Evolutionary conservation across 768 basidiomycete species (phyloP).

Genomic region (Pleurotus sapidus): DNA sequence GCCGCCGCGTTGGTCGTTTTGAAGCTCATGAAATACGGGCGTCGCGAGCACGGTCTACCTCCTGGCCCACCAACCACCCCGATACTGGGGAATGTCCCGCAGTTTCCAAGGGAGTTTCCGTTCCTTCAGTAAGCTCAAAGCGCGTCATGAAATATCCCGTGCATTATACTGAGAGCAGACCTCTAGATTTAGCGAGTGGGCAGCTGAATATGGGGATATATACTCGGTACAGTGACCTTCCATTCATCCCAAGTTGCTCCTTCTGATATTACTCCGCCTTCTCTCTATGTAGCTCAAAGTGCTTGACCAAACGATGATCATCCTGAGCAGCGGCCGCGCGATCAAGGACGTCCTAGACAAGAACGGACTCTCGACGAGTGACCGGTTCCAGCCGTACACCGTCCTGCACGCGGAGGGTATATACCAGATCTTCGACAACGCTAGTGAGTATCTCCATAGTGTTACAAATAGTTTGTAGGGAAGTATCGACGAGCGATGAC

Average conservation of each 20-base stretch:
- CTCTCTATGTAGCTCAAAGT: conserved; percentile 18
- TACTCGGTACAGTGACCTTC: conserved; percentile 5
- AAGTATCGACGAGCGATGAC: no score
- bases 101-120: conserved; percentile 16
- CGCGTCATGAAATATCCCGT: conserved; percentile 9
- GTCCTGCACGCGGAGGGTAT: conserved; percentile 15
- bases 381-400: conserved; percentile 21
- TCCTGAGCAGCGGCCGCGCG: conserved; percentile 17
- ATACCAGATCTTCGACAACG: conserved; percentile 15
- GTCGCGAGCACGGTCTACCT: conserved; percentile 14
- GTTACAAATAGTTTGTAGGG: no score
- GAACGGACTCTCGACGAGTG: conserved; percentile 16
- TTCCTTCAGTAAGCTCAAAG: background rate
- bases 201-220: conserved; percentile 13
- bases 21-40: conserved; percentile 2
- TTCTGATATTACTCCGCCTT: background rate
- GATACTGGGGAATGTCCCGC: conserved; percentile 18
- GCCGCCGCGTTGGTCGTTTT: background rate
- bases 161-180: background rate
- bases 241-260: background rate
- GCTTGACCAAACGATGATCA: conserved; percentile 17
- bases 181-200: conserved; percentile 15
- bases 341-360: conserved; percentile 26
- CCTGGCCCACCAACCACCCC: conserved; percentile 22
- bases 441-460: conserved; percentile 2